A percentile compares a stretch with the other conserved stretches of the same genome.
Evolutionary conservation across 371 early-diverging fungal genomes (phyloP).

Genomic region (Rhizopus stolonifer): DNA sequence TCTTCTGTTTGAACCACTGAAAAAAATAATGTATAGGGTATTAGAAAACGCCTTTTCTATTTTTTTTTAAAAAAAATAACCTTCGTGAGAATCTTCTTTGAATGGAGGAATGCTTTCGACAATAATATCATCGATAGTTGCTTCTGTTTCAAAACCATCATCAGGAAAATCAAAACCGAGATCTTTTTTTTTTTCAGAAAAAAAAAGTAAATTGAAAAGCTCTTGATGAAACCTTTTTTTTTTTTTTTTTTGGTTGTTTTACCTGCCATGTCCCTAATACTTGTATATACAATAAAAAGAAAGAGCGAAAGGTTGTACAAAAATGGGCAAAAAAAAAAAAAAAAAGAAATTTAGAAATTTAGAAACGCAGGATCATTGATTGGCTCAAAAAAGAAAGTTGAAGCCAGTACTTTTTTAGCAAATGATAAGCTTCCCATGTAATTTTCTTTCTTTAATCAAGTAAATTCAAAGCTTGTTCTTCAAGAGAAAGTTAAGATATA

Average conservation of each 20-base stretch:
- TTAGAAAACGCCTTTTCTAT: background rate
- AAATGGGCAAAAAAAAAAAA: background rate
- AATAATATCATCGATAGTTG: background rate
- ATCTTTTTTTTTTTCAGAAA: no score
- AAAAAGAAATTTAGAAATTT: slow-evolving; percentile 5
- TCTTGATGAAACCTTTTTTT: background rate
- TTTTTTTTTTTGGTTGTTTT: background rate
- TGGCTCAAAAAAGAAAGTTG: background rate
- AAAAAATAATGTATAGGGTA: slow-evolving; percentile 1
- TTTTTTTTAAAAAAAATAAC: background rate
- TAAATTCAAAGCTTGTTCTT: background rate
- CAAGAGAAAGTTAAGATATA: no score
- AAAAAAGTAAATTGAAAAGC: background rate
- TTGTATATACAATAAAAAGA: slow-evolving; percentile 7
- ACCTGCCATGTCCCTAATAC: slow-evolving; percentile 2
- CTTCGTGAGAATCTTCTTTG: background rate
- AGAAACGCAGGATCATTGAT: background rate
- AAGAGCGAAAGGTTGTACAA: slow-evolving; percentile 2
- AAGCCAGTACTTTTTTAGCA: no score
- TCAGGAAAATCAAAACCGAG: slow-evolving; percentile 51
- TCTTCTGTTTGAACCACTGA: background rate
- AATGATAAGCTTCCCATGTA: no score
- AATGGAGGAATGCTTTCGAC: background rate
- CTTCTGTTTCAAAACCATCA: slow-evolving; percentile 35
- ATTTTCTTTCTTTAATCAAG: background rate